Conservation (phyloP, 768 basidiomycete genomes). For the Xerocomus spinulosus region DNA sequence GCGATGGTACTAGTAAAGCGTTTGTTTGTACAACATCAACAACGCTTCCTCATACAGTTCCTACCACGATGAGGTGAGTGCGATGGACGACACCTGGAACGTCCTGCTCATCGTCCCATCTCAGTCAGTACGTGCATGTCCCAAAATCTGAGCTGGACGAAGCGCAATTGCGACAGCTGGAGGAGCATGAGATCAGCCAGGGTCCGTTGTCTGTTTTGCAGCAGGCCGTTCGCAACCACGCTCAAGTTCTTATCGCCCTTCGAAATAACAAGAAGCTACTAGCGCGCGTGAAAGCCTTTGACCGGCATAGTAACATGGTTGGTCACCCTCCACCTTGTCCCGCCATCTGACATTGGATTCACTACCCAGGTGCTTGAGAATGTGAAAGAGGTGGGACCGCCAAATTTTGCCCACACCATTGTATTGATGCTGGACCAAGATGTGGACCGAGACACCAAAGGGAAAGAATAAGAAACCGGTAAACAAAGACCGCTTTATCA, state of each 20-base stretch:
- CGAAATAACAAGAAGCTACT: conserved; percentile 98
- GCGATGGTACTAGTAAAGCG: neutral
- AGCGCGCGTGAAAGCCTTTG: conserved; percentile 96
- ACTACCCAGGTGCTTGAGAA: conserved; percentile 84
- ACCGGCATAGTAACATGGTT: conserved; percentile 98
- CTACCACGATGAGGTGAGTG: conserved; percentile 32
- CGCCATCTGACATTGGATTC: conserved; percentile 8
- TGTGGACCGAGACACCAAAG: conserved; percentile 99
- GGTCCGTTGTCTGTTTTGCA: conserved; percentile 96
- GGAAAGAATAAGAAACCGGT: conserved; percentile 98
- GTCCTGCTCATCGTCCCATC: conserved; percentile 4
- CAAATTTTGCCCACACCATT: neutral
- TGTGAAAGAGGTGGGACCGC: conserved; percentile 79
- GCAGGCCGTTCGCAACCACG: conserved; percentile 95
- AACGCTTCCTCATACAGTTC: conserved; percentile 12
- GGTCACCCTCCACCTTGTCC: conserved; percentile 21
- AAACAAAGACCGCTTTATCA: conserved; percentile 99
- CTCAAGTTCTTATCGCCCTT: conserved; percentile 94
- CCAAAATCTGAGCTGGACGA: conserved; percentile 98
- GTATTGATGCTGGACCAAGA: conserved; percentile 45
- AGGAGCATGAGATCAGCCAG: conserved; percentile 98
- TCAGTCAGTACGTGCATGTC: conserved; percentile 93
- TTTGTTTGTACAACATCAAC: conserved; percentile 33
- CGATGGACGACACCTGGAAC: neutral
- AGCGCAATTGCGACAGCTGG: conserved; percentile 89